Evolutionary conservation across 768 basidiomycete species (phyloP).

Genomic region (Lactarius akahatsu): DNA sequence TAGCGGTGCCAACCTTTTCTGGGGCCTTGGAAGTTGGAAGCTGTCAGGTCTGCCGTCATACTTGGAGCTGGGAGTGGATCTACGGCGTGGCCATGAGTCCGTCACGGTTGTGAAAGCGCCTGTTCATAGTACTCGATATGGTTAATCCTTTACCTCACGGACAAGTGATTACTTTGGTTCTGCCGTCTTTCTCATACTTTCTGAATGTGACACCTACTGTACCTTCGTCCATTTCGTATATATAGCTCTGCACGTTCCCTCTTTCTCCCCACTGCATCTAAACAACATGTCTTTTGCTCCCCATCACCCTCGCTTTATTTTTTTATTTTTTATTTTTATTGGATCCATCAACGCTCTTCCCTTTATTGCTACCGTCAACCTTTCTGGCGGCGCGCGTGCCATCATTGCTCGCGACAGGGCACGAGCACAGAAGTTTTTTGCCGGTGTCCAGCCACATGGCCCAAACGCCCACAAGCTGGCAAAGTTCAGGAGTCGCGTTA

Average conservation of each 20-base stretch:
- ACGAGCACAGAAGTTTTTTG: constrained; percentile 55
- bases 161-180: background rate
- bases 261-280: background rate
- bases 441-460: constrained; percentile 54
- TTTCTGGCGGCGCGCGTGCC: constrained; percentile 42
- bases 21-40: background rate
- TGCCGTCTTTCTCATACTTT: background rate
- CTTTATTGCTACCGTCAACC: constrained; percentile 44
- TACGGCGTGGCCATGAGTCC: background rate
- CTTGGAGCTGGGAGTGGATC: background rate
- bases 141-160: background rate
- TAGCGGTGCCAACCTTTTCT: background rate
- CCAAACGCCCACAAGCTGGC: constrained; percentile 39
- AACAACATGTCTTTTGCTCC: constrained; percentile 38
- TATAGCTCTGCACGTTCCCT: constrained; percentile 5
- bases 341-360: constrained; percentile 35
- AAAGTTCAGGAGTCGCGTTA: constrained; percentile 33
- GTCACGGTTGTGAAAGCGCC: background rate
- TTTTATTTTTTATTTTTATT: too few relatives aligned
- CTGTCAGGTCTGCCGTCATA: background rate
- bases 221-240: background rate
- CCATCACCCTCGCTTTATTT: constrained; percentile 45
- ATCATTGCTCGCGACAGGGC: constrained; percentile 53
- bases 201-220: background rate
- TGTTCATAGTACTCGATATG: background rate